Evolutionary conservation across 768 basidiomycete species (phyloP), one percentile per base, ranked within the genome.

Genomic region (Mycena alexandri): DNA sequence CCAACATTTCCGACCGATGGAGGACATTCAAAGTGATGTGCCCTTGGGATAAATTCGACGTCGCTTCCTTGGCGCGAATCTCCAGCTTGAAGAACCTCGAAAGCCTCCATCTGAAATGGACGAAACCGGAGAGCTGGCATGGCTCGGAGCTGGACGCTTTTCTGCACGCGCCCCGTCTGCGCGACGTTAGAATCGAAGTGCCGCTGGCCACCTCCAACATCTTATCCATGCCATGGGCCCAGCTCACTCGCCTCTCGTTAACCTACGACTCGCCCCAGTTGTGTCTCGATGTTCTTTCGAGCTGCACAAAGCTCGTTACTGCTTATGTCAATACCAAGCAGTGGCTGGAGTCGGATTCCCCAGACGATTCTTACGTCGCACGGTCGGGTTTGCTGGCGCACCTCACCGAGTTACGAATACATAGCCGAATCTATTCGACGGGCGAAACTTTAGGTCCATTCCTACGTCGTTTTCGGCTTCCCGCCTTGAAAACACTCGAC

Each of bases 201-300:
- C 29, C 25, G 29, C 21, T n/a, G 22, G 22, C 29, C 16, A 16
- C 33, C 13, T 33, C 52, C n/a, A n/a, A 44, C 19, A 6, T 38
- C n/a, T 29, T 61, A 3, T 34, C 46, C 7, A 48, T 69, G 44
- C 57, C 62, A 33, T 69, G 68, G 68, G 52, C 44, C 0, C 68
- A 69, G 53, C 41, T 43, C 41, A 56, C 54, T 5, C 41, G 22
- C 13, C 54, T 56, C 5, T 25, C 38, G 3, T 17, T 69, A 33
- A 13, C 14, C 13, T 53, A 54, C 21, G 43, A 34, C 1, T 61
- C 46, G 11, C 62, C 68, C 16, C 63, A 60, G 12, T 0, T 19
- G 14, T 69, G 68, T 22, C 47, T 69, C 34, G 68, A 64, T 57
- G 42, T 52, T 9, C 54, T 69, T 10, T 34, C 17, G 17, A 36